Base-by-base conservation (phyloP, 1,284 basidiomycete genomes). In the Inonotus obliquus region DNA sequence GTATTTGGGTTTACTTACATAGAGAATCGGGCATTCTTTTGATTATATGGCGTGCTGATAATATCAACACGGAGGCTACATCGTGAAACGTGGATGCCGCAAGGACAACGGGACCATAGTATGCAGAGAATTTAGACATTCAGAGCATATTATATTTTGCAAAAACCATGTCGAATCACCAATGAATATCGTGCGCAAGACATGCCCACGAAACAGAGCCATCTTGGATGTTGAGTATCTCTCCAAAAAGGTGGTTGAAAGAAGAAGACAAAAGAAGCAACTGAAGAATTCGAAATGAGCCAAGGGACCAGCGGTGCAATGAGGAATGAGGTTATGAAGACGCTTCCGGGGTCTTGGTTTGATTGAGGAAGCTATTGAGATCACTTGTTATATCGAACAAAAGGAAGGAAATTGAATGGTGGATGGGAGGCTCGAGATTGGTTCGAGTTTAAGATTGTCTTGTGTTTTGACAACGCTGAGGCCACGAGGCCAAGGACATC, bases 171-270 rank as follows among this genome's bases (percentile, higher is more conserved):
- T 25, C 13, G 49, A 57, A 38, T 58, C 58, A 70, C 68, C 67
- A 51, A 66, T 63, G 17, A 66, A 62, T 27, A 63, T 59, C 38
- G 66, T 66, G 56, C 70, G 69, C 41, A 66, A 60, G 45, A 67
- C 62, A 63, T 68, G 65, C 25, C 65, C 66, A 37, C 58, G 67
- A 62, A 74, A 74, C 39, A 74, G 64, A 61, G 71, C 65, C 72
- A 73, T 73, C 17, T 13, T 45, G 27, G 1, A 10, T 9, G 19
- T 17, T 17, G 17, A n/a, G 41, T 14, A 6, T 2, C 57, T 44
- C 13, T 52, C 57, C 37, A 21, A 56, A 52, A 38, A 13, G 23
- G 48, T 10, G 32, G 21, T 23, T 7, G 47, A 41, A 54, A 48
- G 39, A 38, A 38, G 19, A 39, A 21, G 27, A 29, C 21, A 27